Conservation (phyloP, 1,139 yeast species). For the Saccharomyces hybrid region DNA sequence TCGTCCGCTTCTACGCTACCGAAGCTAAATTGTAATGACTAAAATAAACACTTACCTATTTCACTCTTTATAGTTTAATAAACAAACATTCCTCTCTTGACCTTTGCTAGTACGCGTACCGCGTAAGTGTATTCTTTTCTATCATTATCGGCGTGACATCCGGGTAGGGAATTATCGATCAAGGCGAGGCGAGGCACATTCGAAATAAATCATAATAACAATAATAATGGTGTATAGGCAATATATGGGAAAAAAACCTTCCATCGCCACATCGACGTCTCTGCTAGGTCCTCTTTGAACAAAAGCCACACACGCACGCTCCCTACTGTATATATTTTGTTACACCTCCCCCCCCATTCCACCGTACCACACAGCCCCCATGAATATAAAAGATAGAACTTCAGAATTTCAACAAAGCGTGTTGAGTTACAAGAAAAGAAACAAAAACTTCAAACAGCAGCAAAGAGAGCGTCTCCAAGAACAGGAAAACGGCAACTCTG, state of each 20-base stretch:
- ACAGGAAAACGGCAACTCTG: background rate
- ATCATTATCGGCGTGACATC: background rate
- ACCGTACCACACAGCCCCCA: conserved; percentile 3
- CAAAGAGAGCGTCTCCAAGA: background rate
- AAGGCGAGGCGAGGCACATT: background rate
- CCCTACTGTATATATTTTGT: background rate
- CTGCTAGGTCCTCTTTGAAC: background rate
- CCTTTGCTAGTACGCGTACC: background rate
- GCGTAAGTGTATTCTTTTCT: background rate
- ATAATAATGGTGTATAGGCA: background rate
- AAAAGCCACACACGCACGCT: background rate
- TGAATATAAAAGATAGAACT: conserved; percentile 32
- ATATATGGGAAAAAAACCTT: background rate
- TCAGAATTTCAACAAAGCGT: conserved; percentile 33
- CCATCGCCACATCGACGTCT: background rate
- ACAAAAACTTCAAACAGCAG: conserved; percentile 9
- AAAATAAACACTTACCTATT: background rate
- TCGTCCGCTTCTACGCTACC: conserved; percentile 44
- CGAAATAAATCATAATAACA: background rate
- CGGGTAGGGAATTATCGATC: background rate
- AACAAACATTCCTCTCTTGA: background rate
- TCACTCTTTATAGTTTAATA: background rate
- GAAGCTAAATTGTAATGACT: conserved; percentile 8
- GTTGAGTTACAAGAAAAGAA: conserved; percentile 23
- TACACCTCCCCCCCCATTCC: background rate